Evolutionary conservation across 2,329 filamentous ascomycete genomes (phyloP).

Genomic region (Microcyclospora pomicola): DNA sequence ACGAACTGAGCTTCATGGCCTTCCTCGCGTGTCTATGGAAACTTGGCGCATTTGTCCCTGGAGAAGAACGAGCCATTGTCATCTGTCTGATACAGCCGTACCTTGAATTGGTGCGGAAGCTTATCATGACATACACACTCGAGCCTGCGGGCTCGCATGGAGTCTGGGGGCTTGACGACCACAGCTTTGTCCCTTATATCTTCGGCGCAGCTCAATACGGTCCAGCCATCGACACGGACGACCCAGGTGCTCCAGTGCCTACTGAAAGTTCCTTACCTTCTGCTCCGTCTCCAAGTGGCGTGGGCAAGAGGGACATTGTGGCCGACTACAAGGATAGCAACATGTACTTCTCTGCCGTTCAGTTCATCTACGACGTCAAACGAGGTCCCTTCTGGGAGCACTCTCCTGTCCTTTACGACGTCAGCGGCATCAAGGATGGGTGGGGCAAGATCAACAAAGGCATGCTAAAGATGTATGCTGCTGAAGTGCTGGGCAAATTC

Average conservation of each 20-base stretch:
- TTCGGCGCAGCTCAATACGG: conserved; percentile 86
- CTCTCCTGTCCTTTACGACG: conserved; percentile 85
- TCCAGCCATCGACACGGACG: conserved; percentile 53
- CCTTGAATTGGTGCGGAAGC: conserved; percentile 60
- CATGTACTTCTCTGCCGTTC: conserved; percentile 89
- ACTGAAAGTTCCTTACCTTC: conserved; percentile 59
- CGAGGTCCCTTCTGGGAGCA: conserved; percentile 90
- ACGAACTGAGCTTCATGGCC: conserved; percentile 87
- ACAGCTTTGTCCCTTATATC: conserved; percentile 86
- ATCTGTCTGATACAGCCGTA: conserved; percentile 76
- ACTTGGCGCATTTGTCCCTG: conserved; percentile 60
- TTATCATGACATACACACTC: conserved; percentile 83
- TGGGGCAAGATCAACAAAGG: conserved; percentile 97
- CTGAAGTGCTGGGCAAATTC: conserved; percentile 90
- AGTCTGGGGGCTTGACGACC: conserved; percentile 97
- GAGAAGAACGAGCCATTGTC: conserved; percentile 64
- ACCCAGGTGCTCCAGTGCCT: conserved; percentile 41
- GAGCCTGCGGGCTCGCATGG: conserved; percentile 94
- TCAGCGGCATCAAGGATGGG: conserved; percentile 73
- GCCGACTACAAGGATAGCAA: conserved; percentile 29
- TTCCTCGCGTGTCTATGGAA: conserved; percentile 90
- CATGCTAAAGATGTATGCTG: conserved; percentile 99
- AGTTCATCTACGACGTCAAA: conserved; percentile 96
- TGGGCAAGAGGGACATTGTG: conserved; percentile 35
- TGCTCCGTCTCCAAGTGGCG: conserved; percentile 56